A percentile compares a stretch with the other conserved stretches of the same genome.
phyloP scores from a whole-genome alignment of 2,329 filamentous ascomycete species.

The Fusarium piperis region DNA sequence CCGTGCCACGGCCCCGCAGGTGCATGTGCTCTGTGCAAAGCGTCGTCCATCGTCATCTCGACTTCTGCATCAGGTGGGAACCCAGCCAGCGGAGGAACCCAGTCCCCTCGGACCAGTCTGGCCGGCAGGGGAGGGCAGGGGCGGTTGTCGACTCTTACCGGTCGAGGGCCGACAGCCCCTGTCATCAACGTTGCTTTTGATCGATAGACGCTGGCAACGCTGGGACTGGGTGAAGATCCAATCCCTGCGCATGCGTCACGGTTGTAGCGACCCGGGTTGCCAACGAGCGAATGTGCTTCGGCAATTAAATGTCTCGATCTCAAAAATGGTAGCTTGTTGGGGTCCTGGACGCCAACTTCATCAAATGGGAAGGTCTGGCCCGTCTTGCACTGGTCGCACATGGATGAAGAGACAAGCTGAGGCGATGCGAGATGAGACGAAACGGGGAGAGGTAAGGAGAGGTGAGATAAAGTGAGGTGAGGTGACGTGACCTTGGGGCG shows the following conservation, averaged over 20 bases:
- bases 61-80: conserved; percentile 35
- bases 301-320: conserved; percentile 1
- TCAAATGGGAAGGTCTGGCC: not conserved
- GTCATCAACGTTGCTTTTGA: conserved; percentile 35
- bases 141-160: conserved; percentile 16
- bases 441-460: conserved; percentile 23
- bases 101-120: conserved; percentile 32
- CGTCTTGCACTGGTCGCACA: not conserved
- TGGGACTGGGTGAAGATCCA: conserved; percentile 22
- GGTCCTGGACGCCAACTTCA: not conserved
- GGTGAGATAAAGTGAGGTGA: conserved; percentile 30
- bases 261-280: conserved; percentile 1
- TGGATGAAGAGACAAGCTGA: conserved; percentile 11
- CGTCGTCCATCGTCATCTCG: conserved; percentile 37
- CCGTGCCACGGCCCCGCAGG: conserved; percentile 41
- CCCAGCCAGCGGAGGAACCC: conserved; percentile 24
- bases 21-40: conserved; percentile 36
- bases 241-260: conserved; percentile 28
- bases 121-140: conserved; percentile 18
- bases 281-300: not conserved
- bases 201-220: conserved; percentile 33
- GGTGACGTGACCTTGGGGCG: conserved; percentile 29
- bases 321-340: not conserved
- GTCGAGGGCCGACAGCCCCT: conserved; percentile 29
- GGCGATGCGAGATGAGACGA: conserved; percentile 20